A percentile compares a stretch with the other conserved stretches of the same genome.
Conservation (phyloP, 108 stramenopile genomes). For the Cylindrotheca fusiformis region DNA sequence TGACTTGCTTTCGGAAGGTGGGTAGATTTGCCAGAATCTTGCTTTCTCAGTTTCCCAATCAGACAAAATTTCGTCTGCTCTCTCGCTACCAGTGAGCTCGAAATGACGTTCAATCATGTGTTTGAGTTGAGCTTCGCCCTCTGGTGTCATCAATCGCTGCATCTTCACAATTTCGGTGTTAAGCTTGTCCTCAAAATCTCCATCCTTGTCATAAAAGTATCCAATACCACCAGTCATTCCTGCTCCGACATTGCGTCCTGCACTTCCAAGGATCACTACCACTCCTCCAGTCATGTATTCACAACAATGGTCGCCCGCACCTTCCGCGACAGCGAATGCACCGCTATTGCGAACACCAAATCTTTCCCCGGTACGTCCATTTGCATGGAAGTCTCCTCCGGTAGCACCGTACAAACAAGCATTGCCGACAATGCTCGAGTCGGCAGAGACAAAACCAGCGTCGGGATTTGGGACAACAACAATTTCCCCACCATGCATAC, state of each 20-base stretch:
- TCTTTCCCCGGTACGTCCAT: conserved; percentile 93
- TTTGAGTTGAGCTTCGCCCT: conserved; percentile 77
- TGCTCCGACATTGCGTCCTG: conserved; percentile 94
- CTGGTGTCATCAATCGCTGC: conserved; percentile 64
- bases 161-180: conserved; percentile 90
- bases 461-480: conserved; percentile 81
- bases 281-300: conserved; percentile 98
- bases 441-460: conserved; percentile 84
- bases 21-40: conserved; percentile 91
- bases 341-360: conserved; percentile 96
- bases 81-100: conserved; percentile 85
- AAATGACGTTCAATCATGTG: conserved; percentile 87
- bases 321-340: conserved; percentile 95
- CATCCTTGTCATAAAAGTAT: conserved; percentile 90
- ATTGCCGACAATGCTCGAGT: conserved; percentile 94
- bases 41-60: conserved; percentile 79
- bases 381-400: conserved; percentile 92
- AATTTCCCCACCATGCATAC: conserved; percentile 93
- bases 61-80: conserved; percentile 80
- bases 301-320: conserved; percentile 94
- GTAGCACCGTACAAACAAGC: conserved; percentile 97
- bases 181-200: conserved; percentile 73
- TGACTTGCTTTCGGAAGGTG: conserved; percentile 73
- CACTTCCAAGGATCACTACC: conserved; percentile 88
- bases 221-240: conserved; percentile 96